phyloP scores from a whole-genome alignment of 2,329 filamentous ascomycete species.

The Claviceps arundinis region DNA sequence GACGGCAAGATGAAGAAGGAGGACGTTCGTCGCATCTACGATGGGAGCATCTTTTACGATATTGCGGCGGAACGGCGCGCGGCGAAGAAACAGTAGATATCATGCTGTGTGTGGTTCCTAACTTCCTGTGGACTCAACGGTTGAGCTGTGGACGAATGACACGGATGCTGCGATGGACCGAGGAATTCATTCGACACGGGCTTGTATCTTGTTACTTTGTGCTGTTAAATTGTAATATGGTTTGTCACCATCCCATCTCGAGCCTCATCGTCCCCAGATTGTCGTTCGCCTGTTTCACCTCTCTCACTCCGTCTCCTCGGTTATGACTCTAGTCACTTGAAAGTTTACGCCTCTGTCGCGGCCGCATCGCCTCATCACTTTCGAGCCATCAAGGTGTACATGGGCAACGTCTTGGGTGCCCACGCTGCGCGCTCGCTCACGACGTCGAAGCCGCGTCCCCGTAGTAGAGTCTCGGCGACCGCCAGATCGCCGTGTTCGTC shows the following conservation, averaged over 20 bases:
- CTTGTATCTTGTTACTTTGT: no score
- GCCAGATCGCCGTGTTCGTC: conserved; percentile 6
- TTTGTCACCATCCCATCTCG: no score
- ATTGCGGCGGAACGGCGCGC: conserved; percentile 1
- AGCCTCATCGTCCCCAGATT: no score
- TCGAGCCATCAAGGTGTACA: not conserved
- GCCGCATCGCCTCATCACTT: not conserved
- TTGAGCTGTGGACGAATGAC: no score
- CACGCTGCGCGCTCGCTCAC: conserved; percentile 6
- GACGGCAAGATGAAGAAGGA: conserved; percentile 45
- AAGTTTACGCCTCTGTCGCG: not conserved
- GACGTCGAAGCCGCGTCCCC: conserved; percentile 11
- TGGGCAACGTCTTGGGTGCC: not conserved
- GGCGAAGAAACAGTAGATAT: not conserved
- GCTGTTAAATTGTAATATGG: no score
- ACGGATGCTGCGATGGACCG: no score
- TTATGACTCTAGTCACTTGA: not conserved
- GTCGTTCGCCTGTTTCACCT: no score
- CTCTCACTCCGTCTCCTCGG: not conserved
- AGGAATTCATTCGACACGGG: no score
- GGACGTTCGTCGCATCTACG: conserved; percentile 22
- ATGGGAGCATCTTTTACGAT: conserved; percentile 11
- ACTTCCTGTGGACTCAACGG: no score
- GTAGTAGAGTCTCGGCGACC: conserved; percentile 9
- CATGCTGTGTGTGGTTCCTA: no score